Evolutionary conservation across 2,329 filamentous ascomycete species (phyloP), one percentile per base, ranked within the genome.

Genomic region (Curvularia eragrostidis): DNA sequence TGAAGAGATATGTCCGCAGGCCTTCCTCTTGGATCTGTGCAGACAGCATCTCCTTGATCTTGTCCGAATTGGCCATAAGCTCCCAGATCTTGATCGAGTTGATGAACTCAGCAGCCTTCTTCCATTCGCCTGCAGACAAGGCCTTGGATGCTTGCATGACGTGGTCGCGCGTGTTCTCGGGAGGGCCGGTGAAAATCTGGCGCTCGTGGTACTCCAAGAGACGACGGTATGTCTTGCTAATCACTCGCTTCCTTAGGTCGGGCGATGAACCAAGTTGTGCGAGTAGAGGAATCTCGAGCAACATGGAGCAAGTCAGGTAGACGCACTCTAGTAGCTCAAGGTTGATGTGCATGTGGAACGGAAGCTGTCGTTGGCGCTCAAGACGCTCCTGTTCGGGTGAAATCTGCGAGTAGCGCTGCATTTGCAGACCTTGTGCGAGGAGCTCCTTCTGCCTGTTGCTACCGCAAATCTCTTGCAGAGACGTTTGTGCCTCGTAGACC

Each of bases 271-370:
- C 95, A 34, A 94, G 96, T 80, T 98, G 95, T 48, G 95, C 96
- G 68, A 99, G 89, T 46, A 98, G 89, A 59, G 95, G 95, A 63
- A 99, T 98, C 82, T 99, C 95, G 56, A 99, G 87, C 66, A 99
- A 90, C 95, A 99, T 99, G 81, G 93, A 97, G 84, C 94, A 98
- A 49, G 95, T 98, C 58, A 99, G 86, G 82, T 99, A 99, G 62
- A 98, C 94, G 75, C 95, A 98, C 83, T 99, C 95, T 38, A 99
- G 87, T 54, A 99, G 87, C 79, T 99, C 95, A 51, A 99, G 86
- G 84, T 99, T 99, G 84, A 99, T 99, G 85, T 99, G 95, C 93
- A 99, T 97, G 84, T 99, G 95, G 89, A 99, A 99, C 36, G 95
- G 95, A 67, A 99, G 86, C 82, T 99, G 95, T 71, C 95, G 89